Evolutionary conservation across 176 grass and related monocot species (phyloP), one percentile per base, ranked within the genome.

Genomic region (Tillandsia leiboldiana): DNA sequence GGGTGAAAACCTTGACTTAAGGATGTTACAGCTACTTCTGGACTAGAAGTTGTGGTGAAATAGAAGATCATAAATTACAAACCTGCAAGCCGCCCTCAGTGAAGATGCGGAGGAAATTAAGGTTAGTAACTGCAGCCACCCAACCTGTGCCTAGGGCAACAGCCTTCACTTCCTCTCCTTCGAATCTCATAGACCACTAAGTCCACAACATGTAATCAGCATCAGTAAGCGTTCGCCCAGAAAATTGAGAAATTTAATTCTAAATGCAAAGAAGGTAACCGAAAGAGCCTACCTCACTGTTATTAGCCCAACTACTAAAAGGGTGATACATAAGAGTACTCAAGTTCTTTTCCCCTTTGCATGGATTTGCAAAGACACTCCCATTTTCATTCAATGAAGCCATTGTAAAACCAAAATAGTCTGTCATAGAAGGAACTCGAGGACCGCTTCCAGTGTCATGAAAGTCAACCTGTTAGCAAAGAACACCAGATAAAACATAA

Each of bases 121-220:
- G 85, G 71, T 64, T 92, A 54, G 86, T 92, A 51, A 89, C 65
- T 65, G 88, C 83, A 77, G 93, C 89, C 76, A 96, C 89, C 93
- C 93, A 96, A 70, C 81, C 81, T 68, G 75, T 70, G 75, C 89
- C 93, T 64, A 96, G 68, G 26, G 93, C 81, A 28, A 96, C 89
- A 72, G 77, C 82, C 65, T 90, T 96, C 70, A 92, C 83, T 84
- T 96, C 93, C 70, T 96, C 93, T 26, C 76, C 81, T 71, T 96
- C 93, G 77, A 96, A 89, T 68, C 93, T 87, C 93, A 96, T 96
- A 79, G 89, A 96, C 93, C 93, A 96, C 93, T 96, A 70, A 22
- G 63, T 69, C 64, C 53, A 78, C 28, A 83, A 70, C 51, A 61
- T 15, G 18, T 61, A 61, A 61, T 18, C 8, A 61, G 15, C 7